Evolutionary conservation across 1,284 basidiomycete genomes (phyloP), one percentile per base, ranked within the genome.

Genomic region (Cryptococcus sp.): DNA sequence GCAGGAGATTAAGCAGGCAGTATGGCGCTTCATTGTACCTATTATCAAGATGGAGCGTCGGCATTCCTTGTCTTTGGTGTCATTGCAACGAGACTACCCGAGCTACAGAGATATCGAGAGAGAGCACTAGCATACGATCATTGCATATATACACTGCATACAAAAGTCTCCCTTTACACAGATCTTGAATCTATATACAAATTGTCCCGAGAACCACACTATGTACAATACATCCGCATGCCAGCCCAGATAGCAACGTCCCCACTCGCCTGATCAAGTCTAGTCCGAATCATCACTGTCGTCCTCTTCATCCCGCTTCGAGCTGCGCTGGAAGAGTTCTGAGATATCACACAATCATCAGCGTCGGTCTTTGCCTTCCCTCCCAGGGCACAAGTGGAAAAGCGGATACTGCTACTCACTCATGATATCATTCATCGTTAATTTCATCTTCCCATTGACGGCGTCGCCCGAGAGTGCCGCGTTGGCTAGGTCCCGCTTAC

Each of bases 391-490:
- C 31, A 4, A 2, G 31, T 3, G 3, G 31, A 35, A 35, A 35
- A 10, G 31, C 3, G 31, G 8, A 35, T 35, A 10, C 13, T 13
- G 10, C 17, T 38, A 69, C 74, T 59, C 52, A 77, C 77, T 87
- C 77, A 94, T 84, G 61, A 95, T 82, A 59, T 95, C 92, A 35
- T 90, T 86, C 78, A 92, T 81, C 10, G 87, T 86, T n/a, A 95
- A 85, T 61, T 87, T 87, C 82, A 87, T 86, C 20, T 70, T 63
- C 70, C 89, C 88, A 83, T 88, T 90, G 72, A 91, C 81, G 78
- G 88, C 91, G 77, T 91, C 88, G 20, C 94, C 95, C 40, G 90
- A 89, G 47, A 98, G 80, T 0, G 93, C 92, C 0, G 93, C 91
- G 31, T 84, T 83, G 0, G 93, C 87, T 1, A 98, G 82, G 51